Evolutionary conservation across 441 rosid species (phyloP), one percentile per base, ranked within the genome.

Genomic region (Breynia disticha): DNA sequence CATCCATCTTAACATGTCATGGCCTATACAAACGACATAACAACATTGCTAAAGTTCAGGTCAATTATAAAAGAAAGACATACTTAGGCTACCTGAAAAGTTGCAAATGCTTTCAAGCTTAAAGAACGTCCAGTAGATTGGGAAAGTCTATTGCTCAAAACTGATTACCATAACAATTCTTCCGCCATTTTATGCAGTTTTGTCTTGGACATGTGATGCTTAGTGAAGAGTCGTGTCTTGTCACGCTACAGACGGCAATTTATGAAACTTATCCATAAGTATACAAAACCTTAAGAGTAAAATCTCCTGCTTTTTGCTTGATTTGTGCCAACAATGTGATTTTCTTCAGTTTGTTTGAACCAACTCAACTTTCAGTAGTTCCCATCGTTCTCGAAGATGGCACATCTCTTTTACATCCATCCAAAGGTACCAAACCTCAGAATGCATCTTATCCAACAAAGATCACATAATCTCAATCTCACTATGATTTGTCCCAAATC

Each of bases 131-230:
- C 10, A 52, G 20, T 17, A 7, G 2, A 48, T 7, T 10, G 39
- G 19, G 43, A 18, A 54, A 24, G 16, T 44, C 14, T 4, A 19
- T n/a, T 22, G 13, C 45, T 43, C 19, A 6, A n/a, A 5, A 44
- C 24, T 42, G 37, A 42, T 16, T 18, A 41, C 28, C 15, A 57
- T 11, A 19, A 15, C 11, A 14, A 56, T 11, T 51, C 48, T 48
- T 64, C 43, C 16, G 37, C 28, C 24, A 22, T 12, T 19, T 19
- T 12, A 21, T 64, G 19, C 20, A 21, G 35, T 13, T 56, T 41
- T 44, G 37, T 15, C 42, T 46, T 9, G 48, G 1, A 2, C 24
- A 38, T 28, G 59, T 18, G 16, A 7, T 16, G 42, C 24, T 52
- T 11, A 48, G 9, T 56, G 7, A 49, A 48, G 48, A 5, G 13